Evolutionary conservation across 2,329 filamentous ascomycete species (phyloP).

Genomic region (Fusarium protoensiforme): DNA sequence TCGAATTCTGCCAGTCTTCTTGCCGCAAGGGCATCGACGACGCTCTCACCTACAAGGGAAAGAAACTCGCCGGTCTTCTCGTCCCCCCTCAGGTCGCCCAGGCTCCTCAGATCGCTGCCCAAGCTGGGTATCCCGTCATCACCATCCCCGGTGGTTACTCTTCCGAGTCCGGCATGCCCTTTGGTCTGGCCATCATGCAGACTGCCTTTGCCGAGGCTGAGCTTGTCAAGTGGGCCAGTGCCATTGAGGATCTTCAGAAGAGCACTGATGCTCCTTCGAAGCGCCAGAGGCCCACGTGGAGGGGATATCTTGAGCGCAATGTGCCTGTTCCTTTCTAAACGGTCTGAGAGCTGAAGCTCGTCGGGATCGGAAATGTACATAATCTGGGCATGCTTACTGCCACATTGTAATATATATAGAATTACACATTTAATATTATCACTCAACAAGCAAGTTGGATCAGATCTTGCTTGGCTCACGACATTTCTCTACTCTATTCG

Average conservation of each 20-base stretch:
- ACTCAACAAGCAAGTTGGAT: not conserved
- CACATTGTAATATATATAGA: not conserved
- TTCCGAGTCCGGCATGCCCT: constrained; percentile 67
- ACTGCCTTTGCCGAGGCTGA: constrained; percentile 70
- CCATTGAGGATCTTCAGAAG: constrained; percentile 69
- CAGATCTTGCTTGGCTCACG: not conserved
- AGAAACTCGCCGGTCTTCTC: constrained; percentile 69
- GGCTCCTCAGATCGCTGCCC: constrained; percentile 75
- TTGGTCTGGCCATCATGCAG: constrained; percentile 67
- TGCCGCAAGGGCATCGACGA: constrained; percentile 77
- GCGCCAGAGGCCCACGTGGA: constrained; percentile 63
- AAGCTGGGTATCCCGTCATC: constrained; percentile 80
- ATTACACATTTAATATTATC: not conserved
- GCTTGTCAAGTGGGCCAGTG: constrained; percentile 70
- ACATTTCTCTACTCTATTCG: not conserved
- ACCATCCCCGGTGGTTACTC: constrained; percentile 73
- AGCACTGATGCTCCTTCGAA: constrained; percentile 55
- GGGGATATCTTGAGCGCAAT: constrained; percentile 60
- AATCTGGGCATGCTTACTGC: not conserved
- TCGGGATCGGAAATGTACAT: not conserved
- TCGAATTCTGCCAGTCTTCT: constrained; percentile 68
- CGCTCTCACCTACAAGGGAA: constrained; percentile 63
- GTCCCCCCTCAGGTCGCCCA: constrained; percentile 76
- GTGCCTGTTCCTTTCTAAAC: constrained; percentile 51
- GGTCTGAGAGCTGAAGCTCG: not conserved